phyloP scores from a whole-genome alignment of 495 filamentous ascomycete species.

The Penicillium bovifimosum region DNA sequence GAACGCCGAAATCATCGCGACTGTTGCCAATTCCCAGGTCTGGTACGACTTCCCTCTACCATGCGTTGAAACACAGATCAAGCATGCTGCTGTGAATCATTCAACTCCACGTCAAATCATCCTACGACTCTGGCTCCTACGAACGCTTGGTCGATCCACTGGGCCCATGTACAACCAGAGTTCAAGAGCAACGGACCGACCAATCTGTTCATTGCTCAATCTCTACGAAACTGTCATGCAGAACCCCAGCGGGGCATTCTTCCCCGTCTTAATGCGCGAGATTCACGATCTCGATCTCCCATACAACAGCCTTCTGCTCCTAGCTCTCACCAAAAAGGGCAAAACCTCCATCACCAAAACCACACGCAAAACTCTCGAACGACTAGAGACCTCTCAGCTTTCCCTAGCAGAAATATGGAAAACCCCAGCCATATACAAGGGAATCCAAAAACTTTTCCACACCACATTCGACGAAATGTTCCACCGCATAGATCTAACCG shows the following conservation, averaged over 20 bases:
- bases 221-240: conserved; percentile 22
- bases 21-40: conserved; percentile 18
- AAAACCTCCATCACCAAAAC: conserved; percentile 21
- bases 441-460: conserved; percentile 22
- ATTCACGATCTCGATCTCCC: conserved; percentile 34
- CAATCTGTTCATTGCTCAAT: conserved; percentile 25
- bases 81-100: not conserved
- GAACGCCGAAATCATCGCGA: conserved; percentile 14
- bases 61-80: not conserved
- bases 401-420: conserved; percentile 31
- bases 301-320: conserved; percentile 25
- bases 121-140: conserved; percentile 36
- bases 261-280: conserved; percentile 25
- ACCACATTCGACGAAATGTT: conserved; percentile 29
- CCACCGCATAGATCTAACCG: conserved; percentile 33
- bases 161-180: conserved; percentile 20
- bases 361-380: conserved; percentile 21
- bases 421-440: conserved; percentile 23
- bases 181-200: conserved; percentile 18
- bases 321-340: conserved; percentile 26
- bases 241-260: conserved; percentile 16
- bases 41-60: conserved; percentile 27
- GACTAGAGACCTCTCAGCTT: conserved; percentile 26
- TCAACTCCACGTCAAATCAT: conserved; percentile 26
- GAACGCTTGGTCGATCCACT: conserved; percentile 23